Conservation (phyloP, 441 rosid species). For the Arabidopsis hybrid region DNA sequence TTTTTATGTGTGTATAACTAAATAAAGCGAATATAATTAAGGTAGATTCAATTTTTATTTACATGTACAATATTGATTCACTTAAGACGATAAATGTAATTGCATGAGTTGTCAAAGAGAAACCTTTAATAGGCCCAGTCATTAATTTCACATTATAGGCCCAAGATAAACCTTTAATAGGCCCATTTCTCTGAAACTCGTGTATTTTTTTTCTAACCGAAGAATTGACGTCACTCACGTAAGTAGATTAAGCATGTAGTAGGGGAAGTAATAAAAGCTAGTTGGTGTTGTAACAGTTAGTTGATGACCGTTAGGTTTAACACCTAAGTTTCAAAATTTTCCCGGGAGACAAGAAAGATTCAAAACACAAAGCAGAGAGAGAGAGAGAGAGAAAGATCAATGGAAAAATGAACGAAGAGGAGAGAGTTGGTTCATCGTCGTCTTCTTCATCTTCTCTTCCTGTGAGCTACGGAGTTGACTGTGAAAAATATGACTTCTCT, state of each 20-base stretch:
- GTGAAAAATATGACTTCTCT: conserved; percentile 43
- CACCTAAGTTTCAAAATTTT: conserved; percentile 32
- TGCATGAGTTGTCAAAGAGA: too few relatives aligned
- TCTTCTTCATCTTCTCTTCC: conserved; percentile 48
- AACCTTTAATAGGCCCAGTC: too few relatives aligned
- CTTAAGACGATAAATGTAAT: too few relatives aligned
- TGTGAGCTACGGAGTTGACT: conserved; percentile 44
- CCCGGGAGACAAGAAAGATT: conserved; percentile 7
- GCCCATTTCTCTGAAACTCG: too few relatives aligned
- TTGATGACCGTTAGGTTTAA: conserved; percentile 45
- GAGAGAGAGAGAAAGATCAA: conserved; percentile 16
- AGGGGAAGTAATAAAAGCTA: conserved; percentile 7
- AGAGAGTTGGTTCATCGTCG: conserved; percentile 22
- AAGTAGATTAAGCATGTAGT: conserved; percentile 4
- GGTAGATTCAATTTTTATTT: too few relatives aligned
- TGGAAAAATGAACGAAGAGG: conserved; percentile 37
- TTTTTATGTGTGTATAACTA: too few relatives aligned
- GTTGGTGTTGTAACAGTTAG: conserved; percentile 22
- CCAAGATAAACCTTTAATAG: too few relatives aligned
- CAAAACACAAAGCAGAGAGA: background rate
- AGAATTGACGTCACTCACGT: background rate
- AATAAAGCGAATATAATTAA: too few relatives aligned
- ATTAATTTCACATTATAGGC: too few relatives aligned
- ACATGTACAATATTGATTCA: too few relatives aligned
- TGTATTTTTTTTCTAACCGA: too few relatives aligned